These are phyloP conservation scores for Begonia masoniana DNA, from an alignment of 306 rosid genomes.

Conservation along the genomic window DNA sequence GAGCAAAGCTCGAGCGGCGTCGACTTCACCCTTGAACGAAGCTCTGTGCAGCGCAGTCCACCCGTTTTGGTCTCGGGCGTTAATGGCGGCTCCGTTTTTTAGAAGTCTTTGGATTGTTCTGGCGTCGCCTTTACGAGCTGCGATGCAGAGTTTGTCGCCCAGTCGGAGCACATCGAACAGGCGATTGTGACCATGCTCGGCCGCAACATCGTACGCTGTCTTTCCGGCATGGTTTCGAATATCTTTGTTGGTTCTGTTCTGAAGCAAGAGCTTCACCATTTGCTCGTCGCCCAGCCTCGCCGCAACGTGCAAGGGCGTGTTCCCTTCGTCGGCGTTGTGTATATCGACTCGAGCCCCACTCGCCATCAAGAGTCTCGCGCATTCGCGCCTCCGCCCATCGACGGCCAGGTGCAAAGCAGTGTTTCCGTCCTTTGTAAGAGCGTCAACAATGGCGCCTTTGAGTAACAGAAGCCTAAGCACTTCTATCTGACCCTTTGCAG, in stretches of 20 bases:
- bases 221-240: slow-evolving; percentile 38
- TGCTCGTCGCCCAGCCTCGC: slow-evolving; percentile 57
- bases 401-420: slow-evolving; percentile 67
- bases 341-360: slow-evolving; percentile 37
- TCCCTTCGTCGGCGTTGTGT: slow-evolving; percentile 31
- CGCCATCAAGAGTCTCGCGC: slow-evolving; percentile 47
- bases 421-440: slow-evolving; percentile 42
- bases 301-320: slow-evolving; percentile 56
- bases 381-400: slow-evolving; percentile 39
- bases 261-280: slow-evolving; percentile 52
- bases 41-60: slow-evolving; percentile 85
- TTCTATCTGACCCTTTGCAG: slow-evolving; percentile 49
- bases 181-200: slow-evolving; percentile 37
- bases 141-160: slow-evolving; percentile 49
- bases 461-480: slow-evolving; percentile 54
- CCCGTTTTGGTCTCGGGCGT: slow-evolving; percentile 62
- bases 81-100: slow-evolving; percentile 41
- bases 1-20: slow-evolving; percentile 28
- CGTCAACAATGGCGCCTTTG: slow-evolving; percentile 51
- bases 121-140: slow-evolving; percentile 59
- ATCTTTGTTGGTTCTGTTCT: slow-evolving; percentile 56
- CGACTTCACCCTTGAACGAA: slow-evolving; percentile 47
- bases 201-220: slow-evolving; percentile 50
- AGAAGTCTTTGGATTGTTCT: slow-evolving; percentile 39
- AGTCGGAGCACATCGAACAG: slow-evolving; percentile 50